Percentiles rank a stretch among this genome's conserved stretches.
Conservation (phyloP, 2,329 filamentous ascomycete genomes). For the Apiospora malaysiana region DNA sequence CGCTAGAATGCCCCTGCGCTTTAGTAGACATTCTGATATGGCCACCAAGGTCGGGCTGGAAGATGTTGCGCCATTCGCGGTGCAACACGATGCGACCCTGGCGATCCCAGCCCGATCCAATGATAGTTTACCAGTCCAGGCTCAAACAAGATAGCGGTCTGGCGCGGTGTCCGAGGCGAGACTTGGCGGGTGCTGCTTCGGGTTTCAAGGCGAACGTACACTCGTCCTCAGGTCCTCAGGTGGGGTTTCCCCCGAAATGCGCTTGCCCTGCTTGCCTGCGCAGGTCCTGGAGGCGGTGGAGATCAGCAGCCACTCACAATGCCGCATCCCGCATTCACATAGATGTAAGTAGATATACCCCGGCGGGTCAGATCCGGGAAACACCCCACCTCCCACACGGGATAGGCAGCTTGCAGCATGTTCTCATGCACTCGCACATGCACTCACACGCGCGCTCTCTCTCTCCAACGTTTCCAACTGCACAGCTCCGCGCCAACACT, state of each 20-base stretch:
- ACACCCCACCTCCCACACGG: background rate
- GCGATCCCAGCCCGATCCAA: background rate
- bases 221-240: too few relatives aligned
- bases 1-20: slow-evolving; percentile 11
- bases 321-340: background rate
- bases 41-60: background rate
- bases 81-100: slow-evolving; percentile 3
- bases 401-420: background rate
- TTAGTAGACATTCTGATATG: background rate
- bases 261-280: background rate
- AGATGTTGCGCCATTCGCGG: slow-evolving; percentile 10
- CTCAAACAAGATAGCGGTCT: slow-evolving; percentile 11
- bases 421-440: too few relatives aligned
- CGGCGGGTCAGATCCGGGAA: slow-evolving; percentile 11
- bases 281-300: slow-evolving; percentile 19
- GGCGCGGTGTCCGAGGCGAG: slow-evolving; percentile 20
- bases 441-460: background rate
- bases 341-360: background rate
- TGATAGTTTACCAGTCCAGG: background rate
- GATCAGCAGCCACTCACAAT: slow-evolving; percentile 11
- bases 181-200: slow-evolving; percentile 1
- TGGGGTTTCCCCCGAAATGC: slow-evolving; percentile 6
- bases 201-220: slow-evolving; percentile 12
- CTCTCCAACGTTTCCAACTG: slow-evolving; percentile 11
- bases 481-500: slow-evolving; percentile 11